Evolutionary conservation across 441 rosid species (phyloP).

Genomic region (Arabidopsis hybrid): DNA sequence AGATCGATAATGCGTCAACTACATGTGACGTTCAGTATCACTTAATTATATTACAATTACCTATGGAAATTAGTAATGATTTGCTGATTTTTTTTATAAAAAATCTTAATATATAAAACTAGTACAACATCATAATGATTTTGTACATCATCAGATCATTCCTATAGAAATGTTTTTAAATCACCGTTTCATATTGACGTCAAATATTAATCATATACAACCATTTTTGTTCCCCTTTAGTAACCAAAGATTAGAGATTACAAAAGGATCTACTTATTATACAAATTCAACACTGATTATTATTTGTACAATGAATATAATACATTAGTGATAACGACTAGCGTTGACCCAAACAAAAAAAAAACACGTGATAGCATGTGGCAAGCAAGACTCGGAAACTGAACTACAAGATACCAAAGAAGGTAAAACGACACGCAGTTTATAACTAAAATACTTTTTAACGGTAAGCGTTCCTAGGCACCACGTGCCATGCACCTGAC

Average conservation of each 20-base stretch:
- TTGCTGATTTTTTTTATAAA: neutral
- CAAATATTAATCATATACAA: too few relatives aligned
- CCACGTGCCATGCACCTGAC: constrained; percentile 15
- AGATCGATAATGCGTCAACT: neutral
- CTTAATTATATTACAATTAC: neutral
- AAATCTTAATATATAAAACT: neutral
- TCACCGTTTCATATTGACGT: too few relatives aligned
- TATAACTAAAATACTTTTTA: neutral
- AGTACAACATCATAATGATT: neutral
- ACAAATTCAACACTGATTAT: neutral
- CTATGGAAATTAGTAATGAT: neutral
- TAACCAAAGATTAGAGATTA: neutral
- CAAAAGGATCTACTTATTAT: neutral
- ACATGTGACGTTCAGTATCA: neutral
- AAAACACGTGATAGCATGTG: neutral
- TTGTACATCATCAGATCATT: neutral
- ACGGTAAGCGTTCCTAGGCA: constrained; percentile 21
- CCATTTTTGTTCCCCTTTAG: too few relatives aligned
- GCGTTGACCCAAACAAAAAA: neutral
- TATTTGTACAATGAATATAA: neutral
- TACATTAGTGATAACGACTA: neutral
- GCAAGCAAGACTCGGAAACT: neutral
- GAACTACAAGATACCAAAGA: neutral
- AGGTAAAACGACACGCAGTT: constrained; percentile 3
- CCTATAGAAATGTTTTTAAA: neutral